These are phyloP conservation scores for Urostyla sp. DNA, from an alignment of 73 alveolate genomes.

Conservation along the genomic window DNA sequence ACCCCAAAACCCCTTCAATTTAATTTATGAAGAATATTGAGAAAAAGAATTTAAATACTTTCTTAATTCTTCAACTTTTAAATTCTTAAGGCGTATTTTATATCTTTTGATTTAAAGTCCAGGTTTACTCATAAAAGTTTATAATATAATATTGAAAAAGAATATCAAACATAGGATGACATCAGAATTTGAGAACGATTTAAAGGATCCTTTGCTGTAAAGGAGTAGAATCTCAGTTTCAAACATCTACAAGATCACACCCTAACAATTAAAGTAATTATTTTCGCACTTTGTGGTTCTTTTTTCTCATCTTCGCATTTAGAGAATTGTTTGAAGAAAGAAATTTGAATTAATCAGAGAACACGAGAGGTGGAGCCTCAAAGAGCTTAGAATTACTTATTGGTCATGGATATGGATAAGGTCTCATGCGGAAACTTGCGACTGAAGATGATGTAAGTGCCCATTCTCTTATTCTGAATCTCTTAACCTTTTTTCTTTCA, in stretches of 20 bases:
- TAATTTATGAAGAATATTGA: not conserved
- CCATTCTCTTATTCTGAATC: not conserved
- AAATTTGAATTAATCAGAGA: constrained; percentile 16
- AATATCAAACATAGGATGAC: constrained; percentile 40
- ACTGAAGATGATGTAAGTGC: constrained; percentile 20
- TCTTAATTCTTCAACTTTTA: no score
- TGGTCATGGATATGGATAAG: constrained; percentile 26
- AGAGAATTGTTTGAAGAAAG: constrained; percentile 24
- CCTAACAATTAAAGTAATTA: constrained; percentile 14
- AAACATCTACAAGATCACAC: constrained; percentile 29
- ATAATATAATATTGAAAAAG: constrained; percentile 47
- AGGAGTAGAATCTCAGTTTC: constrained; percentile 35
- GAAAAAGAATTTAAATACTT: not conserved
- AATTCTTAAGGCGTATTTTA: no score
- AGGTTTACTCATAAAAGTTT: constrained; percentile 11
- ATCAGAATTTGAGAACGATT: constrained; percentile 14
- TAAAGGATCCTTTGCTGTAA: constrained; percentile 23
- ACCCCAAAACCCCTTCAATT: not conserved
- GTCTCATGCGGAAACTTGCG: constrained; percentile 23
- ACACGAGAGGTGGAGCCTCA: not conserved
- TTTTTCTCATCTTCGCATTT: no score
- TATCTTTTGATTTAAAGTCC: not conserved
- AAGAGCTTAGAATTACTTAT: not conserved
- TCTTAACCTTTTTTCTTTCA: not conserved
- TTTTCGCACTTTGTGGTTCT: not conserved